These are phyloP conservation scores for Albifimbria verrucaria DNA, from an alignment of 2,329 filamentous ascomycete genomes.

Conservation along the genomic window DNA sequence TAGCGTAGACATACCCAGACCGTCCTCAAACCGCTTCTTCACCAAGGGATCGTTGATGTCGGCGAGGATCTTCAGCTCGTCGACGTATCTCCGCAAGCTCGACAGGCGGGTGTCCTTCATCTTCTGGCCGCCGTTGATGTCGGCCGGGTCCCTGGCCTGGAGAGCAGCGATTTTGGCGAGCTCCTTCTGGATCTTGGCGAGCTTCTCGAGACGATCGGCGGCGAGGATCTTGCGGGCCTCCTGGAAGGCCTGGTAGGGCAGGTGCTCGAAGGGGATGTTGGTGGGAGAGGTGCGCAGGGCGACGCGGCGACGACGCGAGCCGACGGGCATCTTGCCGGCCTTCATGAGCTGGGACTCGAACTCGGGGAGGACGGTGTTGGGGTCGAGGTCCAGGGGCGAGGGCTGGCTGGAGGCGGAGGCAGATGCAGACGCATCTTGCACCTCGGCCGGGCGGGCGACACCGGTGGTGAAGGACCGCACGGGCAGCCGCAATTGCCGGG, in stretches of 20 bases:
- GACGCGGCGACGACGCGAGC: conserved; percentile 78
- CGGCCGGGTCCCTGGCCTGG: conserved; percentile 53
- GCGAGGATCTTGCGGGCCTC: conserved; percentile 83
- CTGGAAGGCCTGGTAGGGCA: conserved; percentile 98
- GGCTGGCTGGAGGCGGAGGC: conserved; percentile 16
- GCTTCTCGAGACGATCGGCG: conserved; percentile 76
- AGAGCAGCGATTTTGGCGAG: conserved; percentile 66
- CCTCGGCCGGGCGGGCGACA: conserved; percentile 27
- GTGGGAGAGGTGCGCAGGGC: conserved; percentile 58
- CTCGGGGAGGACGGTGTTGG: conserved; percentile 60
- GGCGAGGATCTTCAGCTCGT: conserved; percentile 80
- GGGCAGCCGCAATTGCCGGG: conserved; percentile 46
- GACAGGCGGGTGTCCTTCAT: conserved; percentile 64
- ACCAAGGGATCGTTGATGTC: conserved; percentile 95
- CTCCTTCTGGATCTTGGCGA: conserved; percentile 67
- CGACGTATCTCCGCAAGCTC: conserved; percentile 69
- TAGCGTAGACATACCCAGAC: conserved; percentile 60
- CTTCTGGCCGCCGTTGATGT: conserved; percentile 58
- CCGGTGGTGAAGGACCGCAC: conserved; percentile 31
- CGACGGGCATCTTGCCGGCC: conserved; percentile 68
- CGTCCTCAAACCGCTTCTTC: conserved; percentile 92
- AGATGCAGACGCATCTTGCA: conserved; percentile 13
- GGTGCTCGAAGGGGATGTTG: conserved; percentile 81
- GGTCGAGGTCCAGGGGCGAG: conserved; percentile 52
- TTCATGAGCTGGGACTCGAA: conserved; percentile 65